Conservation (phyloP, 2,329 filamentous ascomycete species). For the Trichoderma semiorbis region DNA sequence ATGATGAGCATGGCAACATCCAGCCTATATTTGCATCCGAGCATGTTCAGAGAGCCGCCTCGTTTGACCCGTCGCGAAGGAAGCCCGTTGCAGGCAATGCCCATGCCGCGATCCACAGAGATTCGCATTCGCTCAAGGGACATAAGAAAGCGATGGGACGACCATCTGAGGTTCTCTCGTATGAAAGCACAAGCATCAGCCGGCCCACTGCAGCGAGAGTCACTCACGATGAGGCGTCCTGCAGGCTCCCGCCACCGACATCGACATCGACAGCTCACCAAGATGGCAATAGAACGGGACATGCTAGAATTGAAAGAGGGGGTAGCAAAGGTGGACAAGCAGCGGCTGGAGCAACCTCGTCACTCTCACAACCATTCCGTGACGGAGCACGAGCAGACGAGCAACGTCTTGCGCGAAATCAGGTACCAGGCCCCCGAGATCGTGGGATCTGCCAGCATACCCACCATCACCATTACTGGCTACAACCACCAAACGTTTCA, state of each 20-base stretch:
- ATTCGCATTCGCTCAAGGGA: not conserved
- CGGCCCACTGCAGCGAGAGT: not conserved
- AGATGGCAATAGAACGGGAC: constrained; percentile 20
- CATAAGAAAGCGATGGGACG: not conserved
- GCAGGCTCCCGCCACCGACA: not conserved
- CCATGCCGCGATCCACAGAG: not conserved
- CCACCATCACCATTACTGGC: constrained; percentile 62
- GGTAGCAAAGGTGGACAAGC: constrained; percentile 13
- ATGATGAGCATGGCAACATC: not conserved
- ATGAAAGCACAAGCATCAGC: not conserved
- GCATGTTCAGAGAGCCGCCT: not conserved
- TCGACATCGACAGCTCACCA: not conserved
- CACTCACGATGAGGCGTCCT: not conserved
- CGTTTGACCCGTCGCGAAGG: not conserved
- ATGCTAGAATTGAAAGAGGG: constrained; percentile 16
- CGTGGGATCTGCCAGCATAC: constrained; percentile 49
- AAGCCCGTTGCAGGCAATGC: not conserved
- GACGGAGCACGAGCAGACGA: constrained; percentile 23
- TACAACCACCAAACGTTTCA: constrained; percentile 33
- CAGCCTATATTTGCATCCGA: not conserved
- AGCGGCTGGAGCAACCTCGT: not conserved
- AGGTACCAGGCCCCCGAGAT: constrained; percentile 23
- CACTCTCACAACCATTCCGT: not conserved
- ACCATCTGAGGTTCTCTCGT: not conserved
- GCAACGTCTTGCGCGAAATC: constrained; percentile 24